phyloP scores from a whole-genome alignment of 352 stramenopile genomes.

The Plasmopara viticola region DNA sequence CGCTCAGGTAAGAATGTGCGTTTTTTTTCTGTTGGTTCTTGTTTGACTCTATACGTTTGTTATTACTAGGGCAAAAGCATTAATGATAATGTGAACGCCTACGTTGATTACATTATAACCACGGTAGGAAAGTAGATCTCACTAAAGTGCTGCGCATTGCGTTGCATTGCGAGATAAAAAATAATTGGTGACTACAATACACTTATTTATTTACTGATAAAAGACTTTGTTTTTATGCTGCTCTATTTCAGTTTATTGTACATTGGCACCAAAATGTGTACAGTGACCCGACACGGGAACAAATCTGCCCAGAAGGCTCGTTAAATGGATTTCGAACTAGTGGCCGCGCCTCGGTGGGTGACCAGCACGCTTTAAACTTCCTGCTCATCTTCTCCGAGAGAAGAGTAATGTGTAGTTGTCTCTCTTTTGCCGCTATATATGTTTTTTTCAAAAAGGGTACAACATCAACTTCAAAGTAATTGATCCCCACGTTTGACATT shows the following conservation, averaged over 20 bases:
- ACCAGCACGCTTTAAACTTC: constrained; percentile 39
- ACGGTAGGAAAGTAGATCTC: not conserved
- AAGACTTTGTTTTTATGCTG: constrained; percentile 18
- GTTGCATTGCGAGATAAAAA: too few relatives aligned
- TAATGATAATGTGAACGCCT: constrained; percentile 46
- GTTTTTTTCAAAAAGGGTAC: constrained; percentile 24
- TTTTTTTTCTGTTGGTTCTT: not conserved
- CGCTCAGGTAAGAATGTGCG: constrained; percentile 19
- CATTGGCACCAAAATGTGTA: constrained; percentile 68
- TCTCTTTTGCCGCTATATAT: constrained; percentile 1
- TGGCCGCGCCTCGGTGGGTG: constrained; percentile 15
- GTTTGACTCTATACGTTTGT: constrained; percentile 3
- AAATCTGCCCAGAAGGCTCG: constrained; percentile 7
- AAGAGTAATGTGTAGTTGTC: constrained; percentile 25
- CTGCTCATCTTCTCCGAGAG: constrained; percentile 43
- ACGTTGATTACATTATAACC: constrained; percentile 47
- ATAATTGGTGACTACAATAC: not conserved
- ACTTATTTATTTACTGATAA: too few relatives aligned
- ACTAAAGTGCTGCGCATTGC: too few relatives aligned
- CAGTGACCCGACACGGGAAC: not conserved
- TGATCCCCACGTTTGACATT: constrained; percentile 4
- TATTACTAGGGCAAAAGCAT: constrained; percentile 38
- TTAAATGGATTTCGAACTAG: constrained; percentile 36
- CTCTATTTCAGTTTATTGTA: constrained; percentile 36
- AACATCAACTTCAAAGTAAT: constrained; percentile 15